Evolutionary conservation across 108 stramenopile genomes (phyloP).

Genomic region (Nannochloropsis salina): DNA sequence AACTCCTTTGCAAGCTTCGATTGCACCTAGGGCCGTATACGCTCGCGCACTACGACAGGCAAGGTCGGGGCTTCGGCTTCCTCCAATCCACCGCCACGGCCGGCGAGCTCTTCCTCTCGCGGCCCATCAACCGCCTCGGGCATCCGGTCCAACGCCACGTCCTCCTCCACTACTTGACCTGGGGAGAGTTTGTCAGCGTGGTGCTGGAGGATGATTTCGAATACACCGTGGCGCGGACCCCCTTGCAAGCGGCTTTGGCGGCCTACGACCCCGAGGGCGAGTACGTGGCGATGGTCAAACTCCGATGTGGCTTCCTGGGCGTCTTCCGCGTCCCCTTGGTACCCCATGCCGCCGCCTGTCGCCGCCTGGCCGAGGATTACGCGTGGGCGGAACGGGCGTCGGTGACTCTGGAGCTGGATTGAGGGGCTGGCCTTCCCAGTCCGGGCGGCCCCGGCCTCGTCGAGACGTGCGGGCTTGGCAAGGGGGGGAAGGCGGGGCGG

Average conservation of each 20-base stretch:
- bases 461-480: neutral
- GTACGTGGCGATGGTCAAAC: constrained; percentile 35
- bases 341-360: constrained; percentile 36
- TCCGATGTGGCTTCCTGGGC: constrained; percentile 45
- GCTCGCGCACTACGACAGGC: constrained; percentile 31
- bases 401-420: constrained; percentile 39
- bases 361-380: constrained; percentile 41
- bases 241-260: constrained; percentile 36
- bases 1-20: constrained; percentile 33
- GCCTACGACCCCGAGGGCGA: constrained; percentile 33
- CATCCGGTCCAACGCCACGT: constrained; percentile 32
- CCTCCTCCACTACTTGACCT: constrained; percentile 41
- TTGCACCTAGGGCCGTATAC: constrained; percentile 43
- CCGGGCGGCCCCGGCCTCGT: too few species aligned
- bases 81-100: constrained; percentile 42
- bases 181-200: constrained; percentile 45
- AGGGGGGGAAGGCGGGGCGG: neutral
- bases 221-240: constrained; percentile 20
- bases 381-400: constrained; percentile 38
- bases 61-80: constrained; percentile 45
- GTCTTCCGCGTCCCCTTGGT: constrained; percentile 41
- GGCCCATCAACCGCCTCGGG: constrained; percentile 42
- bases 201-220: constrained; percentile 46
- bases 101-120: constrained; percentile 34
- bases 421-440: neutral